phyloP scores from a whole-genome alignment of 23 red algal genomes.

The Gracilaria gracilis region DNA sequence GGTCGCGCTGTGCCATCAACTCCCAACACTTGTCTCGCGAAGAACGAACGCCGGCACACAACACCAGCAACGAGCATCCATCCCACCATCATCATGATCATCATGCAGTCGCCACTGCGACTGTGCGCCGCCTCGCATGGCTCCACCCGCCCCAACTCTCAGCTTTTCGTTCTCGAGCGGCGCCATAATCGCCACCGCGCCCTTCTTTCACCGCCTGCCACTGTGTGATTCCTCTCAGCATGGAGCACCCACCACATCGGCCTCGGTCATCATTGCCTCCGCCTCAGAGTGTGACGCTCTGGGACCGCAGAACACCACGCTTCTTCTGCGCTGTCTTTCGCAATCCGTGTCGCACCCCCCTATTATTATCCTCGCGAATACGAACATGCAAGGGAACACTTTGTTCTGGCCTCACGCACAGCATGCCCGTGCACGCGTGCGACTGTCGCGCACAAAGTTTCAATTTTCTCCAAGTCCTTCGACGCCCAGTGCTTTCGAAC shows the following conservation, averaged over 20 bases:
- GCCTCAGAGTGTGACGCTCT: conserved; percentile 4
- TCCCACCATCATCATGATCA: no score
- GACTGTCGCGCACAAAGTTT: background rate
- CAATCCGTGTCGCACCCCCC: background rate
- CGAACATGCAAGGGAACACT: no score
- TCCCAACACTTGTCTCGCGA: no score
- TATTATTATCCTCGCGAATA: no score
- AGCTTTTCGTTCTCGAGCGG: background rate
- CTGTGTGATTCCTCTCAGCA: background rate
- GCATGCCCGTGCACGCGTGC: background rate
- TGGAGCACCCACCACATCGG: background rate
- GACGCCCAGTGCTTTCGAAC: background rate
- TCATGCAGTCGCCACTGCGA: no score
- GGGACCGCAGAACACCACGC: background rate
- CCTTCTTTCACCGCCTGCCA: background rate
- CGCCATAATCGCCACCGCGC: background rate
- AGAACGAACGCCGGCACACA: no score
- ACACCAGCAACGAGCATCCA: no score
- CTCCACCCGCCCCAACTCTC: background rate
- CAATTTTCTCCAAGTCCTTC: background rate
- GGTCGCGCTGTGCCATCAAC: conserved; percentile 4
- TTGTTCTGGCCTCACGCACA: conserved; percentile 27
- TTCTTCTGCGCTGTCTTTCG: background rate
- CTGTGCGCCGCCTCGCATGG: background rate
- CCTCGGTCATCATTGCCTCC: background rate